Conservation (phyloP, 164 flowering plant genomes). For the Vitis rupestris region DNA sequence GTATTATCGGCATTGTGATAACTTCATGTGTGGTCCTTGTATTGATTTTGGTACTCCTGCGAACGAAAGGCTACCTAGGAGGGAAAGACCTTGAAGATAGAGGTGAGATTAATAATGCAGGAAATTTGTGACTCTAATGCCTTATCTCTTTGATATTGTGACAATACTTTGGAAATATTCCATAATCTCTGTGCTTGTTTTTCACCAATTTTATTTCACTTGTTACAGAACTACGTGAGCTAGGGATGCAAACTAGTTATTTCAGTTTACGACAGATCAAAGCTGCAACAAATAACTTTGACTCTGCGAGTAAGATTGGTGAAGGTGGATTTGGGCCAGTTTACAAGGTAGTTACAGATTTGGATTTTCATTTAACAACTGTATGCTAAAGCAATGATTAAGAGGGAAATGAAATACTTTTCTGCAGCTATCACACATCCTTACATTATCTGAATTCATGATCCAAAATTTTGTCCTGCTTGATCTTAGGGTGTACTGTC, state of each 20-base stretch:
- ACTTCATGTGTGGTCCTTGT: conserved; percentile 34
- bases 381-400: no score
- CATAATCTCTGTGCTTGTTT: no score
- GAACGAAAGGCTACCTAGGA: conserved; percentile 47
- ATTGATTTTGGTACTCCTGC: conserved; percentile 37
- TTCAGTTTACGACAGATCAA: conserved; percentile 69
- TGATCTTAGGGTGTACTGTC: conserved; percentile 44
- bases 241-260: conserved; percentile 61
- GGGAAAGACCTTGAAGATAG: conserved; percentile 47
- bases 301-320: conserved; percentile 71
- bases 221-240: conserved; percentile 52
- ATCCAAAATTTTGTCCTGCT: neutral
- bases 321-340: conserved; percentile 94
- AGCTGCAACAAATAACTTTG: conserved; percentile 75
- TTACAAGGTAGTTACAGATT: conserved; percentile 50
- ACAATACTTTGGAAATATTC: no score
- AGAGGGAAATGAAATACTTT: no score
- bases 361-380: neutral
- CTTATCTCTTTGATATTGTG: neutral
- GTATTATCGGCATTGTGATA: conserved; percentile 62
- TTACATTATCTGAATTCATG: neutral
- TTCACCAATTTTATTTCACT: no score
- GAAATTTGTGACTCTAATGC: neutral
- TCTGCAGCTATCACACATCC: no score
- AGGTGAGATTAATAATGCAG: conserved; percentile 31